phyloP scores from a whole-genome alignment of 2,329 filamentous ascomycete species.

The Diaporthe velutina region DNA sequence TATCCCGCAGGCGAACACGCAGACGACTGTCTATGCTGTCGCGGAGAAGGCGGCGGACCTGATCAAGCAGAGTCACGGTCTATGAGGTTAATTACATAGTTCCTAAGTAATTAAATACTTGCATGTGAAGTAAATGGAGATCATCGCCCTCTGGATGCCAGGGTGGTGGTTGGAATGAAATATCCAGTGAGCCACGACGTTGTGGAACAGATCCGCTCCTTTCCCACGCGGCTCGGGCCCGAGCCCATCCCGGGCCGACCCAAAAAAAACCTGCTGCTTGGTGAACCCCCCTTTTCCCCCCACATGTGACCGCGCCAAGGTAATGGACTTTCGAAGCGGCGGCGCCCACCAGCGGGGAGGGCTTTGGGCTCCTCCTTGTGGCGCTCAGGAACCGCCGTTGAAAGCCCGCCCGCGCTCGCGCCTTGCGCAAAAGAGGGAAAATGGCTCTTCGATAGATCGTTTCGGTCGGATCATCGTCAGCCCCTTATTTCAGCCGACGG shows the following conservation, averaged over 20 bases:
- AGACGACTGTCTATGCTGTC: conserved; percentile 17
- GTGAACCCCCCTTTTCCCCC: not conserved
- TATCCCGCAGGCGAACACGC: conserved; percentile 20
- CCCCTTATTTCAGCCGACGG: not conserved
- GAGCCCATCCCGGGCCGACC: not conserved
- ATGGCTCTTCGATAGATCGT: not conserved
- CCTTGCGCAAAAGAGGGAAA: not conserved
- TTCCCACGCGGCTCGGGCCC: not conserved
- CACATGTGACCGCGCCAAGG: conserved; percentile 10
- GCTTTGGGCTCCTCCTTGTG: not conserved
- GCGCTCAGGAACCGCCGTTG: not conserved
- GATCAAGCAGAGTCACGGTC: not conserved
- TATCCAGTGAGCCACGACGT: not conserved
- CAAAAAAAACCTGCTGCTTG: conserved; percentile 3
- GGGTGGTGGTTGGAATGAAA: not conserved
- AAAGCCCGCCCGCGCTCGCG: not conserved
- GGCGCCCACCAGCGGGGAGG: not conserved
- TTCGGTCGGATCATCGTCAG: conserved; percentile 1
- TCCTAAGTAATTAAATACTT: not conserved
- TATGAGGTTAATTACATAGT: not conserved
- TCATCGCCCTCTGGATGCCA: not conserved
- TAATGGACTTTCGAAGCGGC: not conserved
- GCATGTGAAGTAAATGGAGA: not conserved
- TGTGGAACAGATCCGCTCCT: not conserved
- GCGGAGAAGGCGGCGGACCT: conserved; percentile 27